Evolutionary conservation across 2,329 filamentous ascomycete species (phyloP).

Genomic region (Cladobotryum mycophilum): DNA sequence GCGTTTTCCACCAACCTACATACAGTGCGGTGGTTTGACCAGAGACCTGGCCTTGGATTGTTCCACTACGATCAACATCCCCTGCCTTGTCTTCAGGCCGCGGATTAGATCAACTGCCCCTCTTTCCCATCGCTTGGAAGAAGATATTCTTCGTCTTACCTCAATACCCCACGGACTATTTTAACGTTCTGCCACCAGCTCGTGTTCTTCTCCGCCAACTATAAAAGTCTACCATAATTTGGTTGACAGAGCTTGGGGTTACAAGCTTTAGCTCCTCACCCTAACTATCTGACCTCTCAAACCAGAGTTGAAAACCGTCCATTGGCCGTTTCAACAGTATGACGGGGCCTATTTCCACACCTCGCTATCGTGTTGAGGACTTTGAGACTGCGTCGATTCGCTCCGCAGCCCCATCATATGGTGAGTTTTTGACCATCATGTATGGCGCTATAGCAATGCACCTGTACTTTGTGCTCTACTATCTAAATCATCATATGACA

Average conservation of each 20-base stretch:
- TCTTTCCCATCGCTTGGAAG: not conserved
- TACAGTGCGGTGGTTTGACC: not conserved
- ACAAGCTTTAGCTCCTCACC: too few relatives aligned
- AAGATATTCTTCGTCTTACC: too few relatives aligned
- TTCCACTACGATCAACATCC: not conserved
- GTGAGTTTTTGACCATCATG: conserved; percentile 33
- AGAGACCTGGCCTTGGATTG: not conserved
- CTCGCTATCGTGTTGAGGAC: conserved; percentile 43
- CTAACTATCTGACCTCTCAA: too few relatives aligned
- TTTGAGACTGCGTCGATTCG: conserved; percentile 62
- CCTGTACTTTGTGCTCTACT: not conserved
- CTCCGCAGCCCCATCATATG: conserved; percentile 62
- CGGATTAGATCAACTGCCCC: not conserved
- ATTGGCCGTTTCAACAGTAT: conserved; percentile 17
- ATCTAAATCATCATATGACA: not conserved
- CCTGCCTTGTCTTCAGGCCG: not conserved
- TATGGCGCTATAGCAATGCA: not conserved
- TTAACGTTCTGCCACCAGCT: too few relatives aligned
- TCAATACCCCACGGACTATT: too few relatives aligned
- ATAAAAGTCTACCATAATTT: not conserved
- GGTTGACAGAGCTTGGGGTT: not conserved
- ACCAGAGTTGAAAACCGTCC: too few relatives aligned
- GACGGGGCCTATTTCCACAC: conserved; percentile 24
- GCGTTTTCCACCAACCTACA: not conserved
- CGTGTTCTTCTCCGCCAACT: too few relatives aligned